These are phyloP conservation scores for Blastobotrys persicus DNA, from an alignment of 1,139 yeast species.

Conservation along the genomic window DNA sequence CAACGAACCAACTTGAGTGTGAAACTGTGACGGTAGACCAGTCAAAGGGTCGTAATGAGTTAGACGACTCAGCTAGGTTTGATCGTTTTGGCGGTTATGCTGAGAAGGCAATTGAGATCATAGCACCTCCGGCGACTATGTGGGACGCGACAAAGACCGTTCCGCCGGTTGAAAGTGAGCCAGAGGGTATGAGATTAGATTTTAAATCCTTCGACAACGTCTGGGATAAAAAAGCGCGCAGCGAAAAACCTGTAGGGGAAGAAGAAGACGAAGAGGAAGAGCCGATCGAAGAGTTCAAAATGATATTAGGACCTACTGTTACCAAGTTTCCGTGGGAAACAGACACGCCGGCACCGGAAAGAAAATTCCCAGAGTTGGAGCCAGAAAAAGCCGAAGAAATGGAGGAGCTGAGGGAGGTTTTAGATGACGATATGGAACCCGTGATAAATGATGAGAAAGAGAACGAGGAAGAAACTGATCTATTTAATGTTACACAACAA, in stretches of 20 bases:
- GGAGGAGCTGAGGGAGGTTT: background rate
- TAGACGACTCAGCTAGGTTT: slow-evolving; percentile 24
- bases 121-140: slow-evolving; percentile 32
- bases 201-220: slow-evolving; percentile 27
- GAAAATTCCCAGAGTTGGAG: slow-evolving; percentile 1
- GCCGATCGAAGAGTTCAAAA: slow-evolving; percentile 4
- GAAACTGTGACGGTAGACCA: too few species aligned
- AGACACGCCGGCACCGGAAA: slow-evolving; percentile 4
- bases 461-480: slow-evolving; percentile 6
- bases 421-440: slow-evolving; percentile 4
- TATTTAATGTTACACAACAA: slow-evolving; percentile 10
- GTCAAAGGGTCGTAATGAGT: too few species aligned
- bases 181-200: slow-evolving; percentile 42
- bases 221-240: slow-evolving; percentile 33
- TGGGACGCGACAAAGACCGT: slow-evolving; percentile 46
- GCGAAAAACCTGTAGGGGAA: background rate
- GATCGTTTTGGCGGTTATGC: slow-evolving; percentile 19
- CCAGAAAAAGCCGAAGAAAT: background rate
- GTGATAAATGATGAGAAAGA: slow-evolving; percentile 5
- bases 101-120: slow-evolving; percentile 20
- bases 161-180: slow-evolving; percentile 42
- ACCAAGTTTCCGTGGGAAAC: slow-evolving; percentile 18
- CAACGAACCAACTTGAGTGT: too few species aligned
- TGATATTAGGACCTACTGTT: slow-evolving; percentile 14
- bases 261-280: background rate